These are phyloP conservation scores for Litchi chinensis DNA, from an alignment of 345 rosid genomes.

Conservation along the genomic window DNA sequence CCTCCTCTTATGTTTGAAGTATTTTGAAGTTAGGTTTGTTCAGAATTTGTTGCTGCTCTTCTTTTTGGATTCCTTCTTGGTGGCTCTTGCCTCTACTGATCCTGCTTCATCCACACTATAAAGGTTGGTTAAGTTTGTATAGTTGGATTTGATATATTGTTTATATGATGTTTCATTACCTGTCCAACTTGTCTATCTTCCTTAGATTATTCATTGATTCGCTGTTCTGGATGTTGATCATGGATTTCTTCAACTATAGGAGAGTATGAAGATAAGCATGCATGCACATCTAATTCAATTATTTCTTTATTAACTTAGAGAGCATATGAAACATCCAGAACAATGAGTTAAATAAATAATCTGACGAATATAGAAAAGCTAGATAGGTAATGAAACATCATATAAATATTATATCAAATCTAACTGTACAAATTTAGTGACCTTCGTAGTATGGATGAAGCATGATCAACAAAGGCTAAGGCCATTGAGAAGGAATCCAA, in stretches of 20 bases:
- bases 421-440: slow-evolving; percentile 5
- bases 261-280: slow-evolving; percentile 14
- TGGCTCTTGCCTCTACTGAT: slow-evolving; percentile 38
- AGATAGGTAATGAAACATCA: slow-evolving; percentile 41
- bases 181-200: slow-evolving; percentile 40
- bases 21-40: slow-evolving; percentile 75
- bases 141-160: background rate
- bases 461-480: slow-evolving; percentile 50
- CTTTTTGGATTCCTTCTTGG: slow-evolving; percentile 52
- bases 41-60: slow-evolving; percentile 62
- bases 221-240: slow-evolving; percentile 35
- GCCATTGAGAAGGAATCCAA: slow-evolving; percentile 49
- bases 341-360: slow-evolving; percentile 30
- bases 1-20: slow-evolving; percentile 57
- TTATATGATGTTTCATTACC: slow-evolving; percentile 38
- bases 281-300: no score
- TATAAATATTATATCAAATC: slow-evolving; percentile 2
- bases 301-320: background rate
- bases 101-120: slow-evolving; percentile 45
- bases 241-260: slow-evolving; percentile 35
- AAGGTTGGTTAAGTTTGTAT: slow-evolving; percentile 7
- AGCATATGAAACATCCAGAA: slow-evolving; percentile 44
- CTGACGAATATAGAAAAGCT: slow-evolving; percentile 38
- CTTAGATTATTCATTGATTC: slow-evolving; percentile 30
- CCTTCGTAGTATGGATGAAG: slow-evolving; percentile 25